A percentile compares a stretch with the other conserved stretches of the same genome.
Conservation (phyloP, 495 filamentous ascomycete species). For the Tuber umbilicatum region DNA sequence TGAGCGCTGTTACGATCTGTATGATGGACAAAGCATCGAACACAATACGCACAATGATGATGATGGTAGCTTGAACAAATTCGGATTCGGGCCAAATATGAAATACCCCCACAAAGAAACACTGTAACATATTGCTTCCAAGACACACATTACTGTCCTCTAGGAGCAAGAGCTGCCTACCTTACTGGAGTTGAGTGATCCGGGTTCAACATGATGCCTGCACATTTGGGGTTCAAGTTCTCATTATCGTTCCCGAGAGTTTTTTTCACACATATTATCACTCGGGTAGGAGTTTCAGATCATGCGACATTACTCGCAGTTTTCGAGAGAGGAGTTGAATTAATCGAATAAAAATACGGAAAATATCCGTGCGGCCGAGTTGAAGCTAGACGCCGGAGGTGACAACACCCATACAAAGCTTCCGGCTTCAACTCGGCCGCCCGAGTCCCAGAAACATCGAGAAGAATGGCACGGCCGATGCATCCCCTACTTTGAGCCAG, state of each 20-base stretch:
- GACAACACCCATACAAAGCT: too few species aligned
- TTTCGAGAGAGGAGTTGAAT: neutral
- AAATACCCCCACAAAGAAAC: neutral
- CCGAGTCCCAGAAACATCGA: too few species aligned
- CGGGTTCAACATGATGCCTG: neutral
- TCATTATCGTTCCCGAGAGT: neutral
- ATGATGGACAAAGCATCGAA: neutral
- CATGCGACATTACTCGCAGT: neutral
- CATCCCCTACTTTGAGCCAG: neutral
- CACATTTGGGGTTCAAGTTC: neutral
- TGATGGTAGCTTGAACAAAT: neutral
- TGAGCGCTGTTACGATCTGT: neutral
- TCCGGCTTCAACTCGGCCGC: too few species aligned
- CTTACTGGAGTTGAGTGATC: neutral
- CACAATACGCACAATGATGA: neutral
- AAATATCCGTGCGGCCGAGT: too few species aligned
- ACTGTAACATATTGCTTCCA: neutral
- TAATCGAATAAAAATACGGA: neutral
- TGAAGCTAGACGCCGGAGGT: too few species aligned
- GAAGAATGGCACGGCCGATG: neutral
- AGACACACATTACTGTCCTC: neutral
- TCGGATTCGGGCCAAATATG: neutral
- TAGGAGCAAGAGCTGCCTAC: neutral
- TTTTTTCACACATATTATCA: neutral
- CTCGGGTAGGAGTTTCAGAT: neutral